phyloP scores from a whole-genome alignment of 2,329 filamentous ascomycete species.

The Aspergillus sp. region DNA sequence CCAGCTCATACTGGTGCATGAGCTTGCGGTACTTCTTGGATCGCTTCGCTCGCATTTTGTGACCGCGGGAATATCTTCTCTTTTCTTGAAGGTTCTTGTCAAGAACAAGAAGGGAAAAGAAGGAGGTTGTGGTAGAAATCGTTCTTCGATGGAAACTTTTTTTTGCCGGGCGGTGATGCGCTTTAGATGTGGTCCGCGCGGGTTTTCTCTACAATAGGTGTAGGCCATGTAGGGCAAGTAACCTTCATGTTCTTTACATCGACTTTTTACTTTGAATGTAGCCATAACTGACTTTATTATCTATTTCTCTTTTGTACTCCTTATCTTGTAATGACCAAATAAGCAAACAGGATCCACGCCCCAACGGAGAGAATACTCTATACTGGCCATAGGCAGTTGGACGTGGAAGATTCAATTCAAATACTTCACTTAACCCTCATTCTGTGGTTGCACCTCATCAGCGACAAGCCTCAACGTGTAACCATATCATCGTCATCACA shows the following conservation, averaged over 20 bases:
- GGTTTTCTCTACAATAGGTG: neutral
- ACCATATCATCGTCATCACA: neutral
- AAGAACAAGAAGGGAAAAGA: constrained; percentile 3
- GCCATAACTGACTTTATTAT: no score
- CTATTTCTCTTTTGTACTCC: no score
- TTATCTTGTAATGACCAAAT: no score
- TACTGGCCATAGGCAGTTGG: no score
- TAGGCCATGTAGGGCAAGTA: no score
- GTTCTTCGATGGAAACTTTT: constrained; percentile 21
- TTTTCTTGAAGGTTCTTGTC: constrained; percentile 8
- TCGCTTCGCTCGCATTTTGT: constrained; percentile 59
- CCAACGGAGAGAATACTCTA: no score
- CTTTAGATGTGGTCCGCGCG: constrained; percentile 21
- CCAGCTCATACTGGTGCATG: constrained; percentile 82
- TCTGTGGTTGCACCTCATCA: no score
- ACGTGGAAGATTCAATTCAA: no score
- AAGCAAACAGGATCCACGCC: no score
- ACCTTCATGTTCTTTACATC: neutral
- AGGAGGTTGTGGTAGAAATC: neutral
- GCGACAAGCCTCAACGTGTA: no score
- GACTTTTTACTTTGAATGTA: neutral
- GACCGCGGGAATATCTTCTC: constrained; percentile 7
- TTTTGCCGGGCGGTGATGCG: constrained; percentile 29
- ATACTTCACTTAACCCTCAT: no score
- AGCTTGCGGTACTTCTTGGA: constrained; percentile 77